Conservation (phyloP, 768 basidiomycete species). For the Amanita exitialis region DNA sequence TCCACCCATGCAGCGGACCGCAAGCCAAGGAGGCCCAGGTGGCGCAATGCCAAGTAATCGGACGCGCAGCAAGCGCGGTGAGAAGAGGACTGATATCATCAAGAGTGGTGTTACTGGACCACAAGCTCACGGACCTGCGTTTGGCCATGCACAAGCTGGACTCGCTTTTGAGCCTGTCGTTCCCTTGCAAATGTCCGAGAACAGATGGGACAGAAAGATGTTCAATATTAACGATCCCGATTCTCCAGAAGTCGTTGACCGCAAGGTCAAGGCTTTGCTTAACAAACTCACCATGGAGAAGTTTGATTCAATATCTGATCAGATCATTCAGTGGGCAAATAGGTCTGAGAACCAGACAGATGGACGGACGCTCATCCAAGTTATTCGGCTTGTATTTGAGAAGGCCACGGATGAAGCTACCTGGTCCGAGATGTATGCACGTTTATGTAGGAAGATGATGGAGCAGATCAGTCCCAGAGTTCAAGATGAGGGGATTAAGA, state of each 20-base stretch:
- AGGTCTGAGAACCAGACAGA: constrained; percentile 88
- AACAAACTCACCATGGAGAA: constrained; percentile 97
- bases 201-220: constrained; percentile 71
- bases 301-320: constrained; percentile 91
- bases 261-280: constrained; percentile 84
- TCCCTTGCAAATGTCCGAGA: constrained; percentile 69
- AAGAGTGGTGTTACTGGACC: constrained; percentile 23
- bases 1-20: constrained; percentile 58
- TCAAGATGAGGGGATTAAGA: constrained; percentile 80
- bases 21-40: constrained; percentile 50
- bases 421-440: constrained; percentile 97
- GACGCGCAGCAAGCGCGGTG: constrained; percentile 78
- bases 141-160: constrained; percentile 18
- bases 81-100: constrained; percentile 53
- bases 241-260: constrained; percentile 80
- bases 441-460: constrained; percentile 92
- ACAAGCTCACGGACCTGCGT: constrained; percentile 27
- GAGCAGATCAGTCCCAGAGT: constrained; percentile 83
- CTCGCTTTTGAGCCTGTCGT: constrained; percentile 53
- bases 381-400: constrained; percentile 93
- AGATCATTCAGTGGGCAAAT: constrained; percentile 95
- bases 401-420: constrained; percentile 95
- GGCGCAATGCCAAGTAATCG: constrained; percentile 46
- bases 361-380: constrained; percentile 89
- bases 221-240: constrained; percentile 39